Percentiles rank a stretch among this genome's conserved stretches.
Evolutionary conservation across 1,139 yeast species (phyloP).

Genomic region (Zygosaccharomyces pseudobailii): DNA sequence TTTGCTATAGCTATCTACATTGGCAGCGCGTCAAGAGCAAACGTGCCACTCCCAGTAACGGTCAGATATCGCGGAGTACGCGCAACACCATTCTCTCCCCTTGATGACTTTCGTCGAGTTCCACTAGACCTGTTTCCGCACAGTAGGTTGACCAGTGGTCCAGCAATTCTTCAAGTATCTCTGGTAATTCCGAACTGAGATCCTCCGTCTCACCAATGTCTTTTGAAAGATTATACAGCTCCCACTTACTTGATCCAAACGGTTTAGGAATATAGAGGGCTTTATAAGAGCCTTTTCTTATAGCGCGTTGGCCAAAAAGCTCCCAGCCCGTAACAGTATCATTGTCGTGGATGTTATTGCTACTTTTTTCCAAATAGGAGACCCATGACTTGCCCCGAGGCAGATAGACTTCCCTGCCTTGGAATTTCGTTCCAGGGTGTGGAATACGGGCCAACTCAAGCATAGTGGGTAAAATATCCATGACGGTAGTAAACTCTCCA

Average conservation of each 20-base stretch:
- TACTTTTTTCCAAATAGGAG: conserved; percentile 31
- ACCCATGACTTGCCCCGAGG: conserved; percentile 45
- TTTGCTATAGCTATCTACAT: no score
- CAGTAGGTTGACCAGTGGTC: conserved; percentile 51
- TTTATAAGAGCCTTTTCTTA: conserved; percentile 48
- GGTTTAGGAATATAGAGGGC: conserved; percentile 48
- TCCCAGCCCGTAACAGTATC: conserved; percentile 57
- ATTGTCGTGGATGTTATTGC: conserved; percentile 39
- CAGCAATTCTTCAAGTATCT: conserved; percentile 39
- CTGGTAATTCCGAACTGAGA: conserved; percentile 36
- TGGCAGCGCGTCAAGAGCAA: no score
- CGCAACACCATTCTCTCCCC: neutral
- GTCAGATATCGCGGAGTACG: conserved; percentile 3
- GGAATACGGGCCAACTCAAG: conserved; percentile 44
- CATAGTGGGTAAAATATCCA: conserved; percentile 54
- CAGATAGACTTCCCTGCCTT: conserved; percentile 39
- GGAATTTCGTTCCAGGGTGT: conserved; percentile 42
- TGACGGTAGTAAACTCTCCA: conserved; percentile 46
- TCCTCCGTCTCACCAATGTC: conserved; percentile 50
- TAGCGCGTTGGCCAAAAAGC: conserved; percentile 51
- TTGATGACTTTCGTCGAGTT: conserved; percentile 25
- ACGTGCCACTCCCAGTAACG: no score
- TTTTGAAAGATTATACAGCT: conserved; percentile 40
- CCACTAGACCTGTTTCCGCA: conserved; percentile 51
- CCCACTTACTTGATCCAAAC: conserved; percentile 48